Evolutionary conservation across 495 filamentous ascomycete genomes (phyloP), one percentile per base, ranked within the genome.

Genomic region (Hapsidospora chrysogenum): DNA sequence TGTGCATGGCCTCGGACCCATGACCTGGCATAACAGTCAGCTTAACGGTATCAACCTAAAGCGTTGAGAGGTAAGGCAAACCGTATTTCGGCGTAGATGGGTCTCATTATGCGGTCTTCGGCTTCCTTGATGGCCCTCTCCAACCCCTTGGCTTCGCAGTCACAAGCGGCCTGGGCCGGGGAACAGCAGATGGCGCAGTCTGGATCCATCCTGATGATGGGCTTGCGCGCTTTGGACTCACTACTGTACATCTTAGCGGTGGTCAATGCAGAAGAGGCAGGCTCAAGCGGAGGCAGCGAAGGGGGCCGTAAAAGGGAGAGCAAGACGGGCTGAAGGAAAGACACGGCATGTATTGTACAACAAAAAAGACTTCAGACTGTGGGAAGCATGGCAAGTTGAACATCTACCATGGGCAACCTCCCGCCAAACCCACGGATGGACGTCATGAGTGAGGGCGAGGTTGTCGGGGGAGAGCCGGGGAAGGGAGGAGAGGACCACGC

Each of bases 1-100:
- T 76, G 73, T 35, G 76, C 72, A 41, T 78, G 76, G 42, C 65
- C 58, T 35, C 76, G 70, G 35, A 80, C 78, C 77, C 77, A 83
- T 32, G 29, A 40, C n/a, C n/a, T n/a, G n/a, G n/a, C n/a, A n/a
- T n/a, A n/a, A n/a, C n/a, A n/a, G n/a, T n/a, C n/a, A n/a, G n/a
- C n/a, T n/a, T n/a, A n/a, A n/a, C n/a, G n/a, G n/a, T n/a, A n/a
- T n/a, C n/a, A n/a, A n/a, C n/a, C n/a, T n/a, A n/a, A n/a, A n/a
- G n/a, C n/a, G n/a, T n/a, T n/a, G n/a, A n/a, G n/a, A n/a, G n/a
- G 37, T 27, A 29, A 26, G 29, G 37, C 59, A 45, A 52, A 78
- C 76, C 74, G 65, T 46, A 80, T 78, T 31, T 77, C 68, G 35
- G 59, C 66, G 46, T 73, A 69, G 37, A 74, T 60, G 9, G 61